Conservation (phyloP, 1,284 basidiomycete genomes). For the Puccinia polysora region DNA sequence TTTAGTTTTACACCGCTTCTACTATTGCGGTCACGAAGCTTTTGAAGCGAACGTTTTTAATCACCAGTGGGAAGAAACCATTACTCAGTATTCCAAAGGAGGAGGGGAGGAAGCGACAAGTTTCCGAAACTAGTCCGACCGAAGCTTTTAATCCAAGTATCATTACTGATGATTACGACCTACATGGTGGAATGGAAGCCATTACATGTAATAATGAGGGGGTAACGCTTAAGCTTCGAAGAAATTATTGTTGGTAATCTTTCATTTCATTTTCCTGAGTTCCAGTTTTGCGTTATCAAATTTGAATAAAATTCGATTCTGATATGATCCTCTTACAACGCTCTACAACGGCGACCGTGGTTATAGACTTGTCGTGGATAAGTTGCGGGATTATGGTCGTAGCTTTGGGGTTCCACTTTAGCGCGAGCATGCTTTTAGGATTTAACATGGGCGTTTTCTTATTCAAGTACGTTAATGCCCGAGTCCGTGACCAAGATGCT, state of each 20-base stretch:
- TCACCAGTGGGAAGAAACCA: neutral
- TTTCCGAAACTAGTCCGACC: too few species aligned
- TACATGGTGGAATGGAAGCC: too few species aligned
- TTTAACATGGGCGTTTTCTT: neutral
- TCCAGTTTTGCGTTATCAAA: too few species aligned
- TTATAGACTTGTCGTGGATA: neutral
- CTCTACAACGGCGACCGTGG: too few species aligned
- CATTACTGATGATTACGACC: too few species aligned
- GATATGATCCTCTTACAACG: neutral
- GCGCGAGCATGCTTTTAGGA: neutral
- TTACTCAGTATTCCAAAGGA: too few species aligned
- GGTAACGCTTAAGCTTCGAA: neutral
- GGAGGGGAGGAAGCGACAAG: too few species aligned
- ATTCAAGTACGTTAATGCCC: neutral
- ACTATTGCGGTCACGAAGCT: neutral
- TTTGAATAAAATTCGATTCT: too few species aligned
- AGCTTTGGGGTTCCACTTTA: constrained; percentile 2
- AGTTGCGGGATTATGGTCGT: constrained; percentile 11
- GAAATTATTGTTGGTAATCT: neutral
- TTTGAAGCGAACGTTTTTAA: neutral
- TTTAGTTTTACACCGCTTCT: neutral
- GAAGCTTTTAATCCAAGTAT: too few species aligned
- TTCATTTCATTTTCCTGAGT: neutral
- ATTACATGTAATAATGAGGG: too few species aligned
- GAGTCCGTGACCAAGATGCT: too few species aligned